A percentile compares a stretch with the other conserved stretches of the same genome.
Evolutionary conservation across 2,329 filamentous ascomycete genomes (phyloP).

Genomic region (Diaporthe humulicola): DNA sequence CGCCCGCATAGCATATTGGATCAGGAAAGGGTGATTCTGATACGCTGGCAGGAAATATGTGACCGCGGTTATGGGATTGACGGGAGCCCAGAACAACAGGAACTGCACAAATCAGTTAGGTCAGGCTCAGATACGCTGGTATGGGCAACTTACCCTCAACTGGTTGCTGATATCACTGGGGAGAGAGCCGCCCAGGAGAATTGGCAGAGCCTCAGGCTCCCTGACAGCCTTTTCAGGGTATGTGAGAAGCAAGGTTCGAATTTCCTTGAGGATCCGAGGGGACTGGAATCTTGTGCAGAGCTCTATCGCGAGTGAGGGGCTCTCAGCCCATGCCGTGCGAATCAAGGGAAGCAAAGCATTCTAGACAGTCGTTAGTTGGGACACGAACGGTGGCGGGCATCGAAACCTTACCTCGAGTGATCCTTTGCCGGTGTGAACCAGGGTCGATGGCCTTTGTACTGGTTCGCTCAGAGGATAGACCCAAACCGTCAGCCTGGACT

Average conservation of each 20-base stretch:
- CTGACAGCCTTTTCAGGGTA: conserved; percentile 86
- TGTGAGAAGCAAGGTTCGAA: conserved; percentile 84
- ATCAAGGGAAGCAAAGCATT: conserved; percentile 74
- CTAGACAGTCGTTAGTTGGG: conserved; percentile 51
- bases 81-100: conserved; percentile 90
- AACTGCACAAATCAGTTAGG: conserved; percentile 71
- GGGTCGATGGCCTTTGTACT: conserved; percentile 53
- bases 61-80: conserved; percentile 92
- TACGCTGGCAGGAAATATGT: conserved; percentile 95
- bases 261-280: conserved; percentile 77
- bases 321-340: conserved; percentile 88
- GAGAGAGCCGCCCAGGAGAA: conserved; percentile 82
- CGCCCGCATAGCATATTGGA: conserved; percentile 97
- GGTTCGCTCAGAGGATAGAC: conserved; percentile 81
- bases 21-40: conserved; percentile 89
- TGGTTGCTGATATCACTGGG: conserved; percentile 86
- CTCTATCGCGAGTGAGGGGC: conserved; percentile 88
- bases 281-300: conserved; percentile 84
- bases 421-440: conserved; percentile 57
- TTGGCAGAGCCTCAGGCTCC: conserved; percentile 85
- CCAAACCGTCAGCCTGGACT: conserved; percentile 89
- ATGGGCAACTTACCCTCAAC: conserved; percentile 73
- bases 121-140: conserved; percentile 37
- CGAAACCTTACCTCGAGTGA: conserved; percentile 53
- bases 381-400: neutral